Evolutionary conservation across 495 filamentous ascomycete genomes (phyloP).

Genomic region (Annulohypoxylon moriforme): DNA sequence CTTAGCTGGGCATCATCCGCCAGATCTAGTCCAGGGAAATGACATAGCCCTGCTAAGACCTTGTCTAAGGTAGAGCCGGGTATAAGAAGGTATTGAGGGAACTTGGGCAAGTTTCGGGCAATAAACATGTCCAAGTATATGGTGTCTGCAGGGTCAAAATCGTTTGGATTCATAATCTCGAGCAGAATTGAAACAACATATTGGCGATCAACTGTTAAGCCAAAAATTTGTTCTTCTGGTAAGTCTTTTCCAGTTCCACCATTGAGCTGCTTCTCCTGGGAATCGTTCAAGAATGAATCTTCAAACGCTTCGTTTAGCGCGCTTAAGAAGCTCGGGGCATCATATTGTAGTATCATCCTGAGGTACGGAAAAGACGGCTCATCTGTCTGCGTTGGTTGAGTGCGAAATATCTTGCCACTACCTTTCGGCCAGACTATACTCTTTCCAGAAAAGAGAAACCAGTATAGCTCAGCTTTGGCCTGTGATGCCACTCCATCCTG

Average conservation of each 20-base stretch:
- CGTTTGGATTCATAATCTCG: slow-evolving; percentile 81
- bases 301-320: slow-evolving; percentile 98
- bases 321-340: slow-evolving; percentile 91
- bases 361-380: slow-evolving; percentile 86
- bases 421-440: slow-evolving; percentile 72
- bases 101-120: slow-evolving; percentile 94
- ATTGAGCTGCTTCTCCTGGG: slow-evolving; percentile 65
- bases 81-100: slow-evolving; percentile 92
- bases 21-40: slow-evolving; percentile 81
- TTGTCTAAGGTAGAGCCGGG: slow-evolving; percentile 85
- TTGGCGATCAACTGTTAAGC: slow-evolving; percentile 85
- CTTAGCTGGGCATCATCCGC: slow-evolving; percentile 96
- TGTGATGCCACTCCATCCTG: slow-evolving; percentile 72
- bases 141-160: slow-evolving; percentile 81
- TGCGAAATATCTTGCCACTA: slow-evolving; percentile 64
- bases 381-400: slow-evolving; percentile 55
- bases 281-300: slow-evolving; percentile 89
- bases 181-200: slow-evolving; percentile 89
- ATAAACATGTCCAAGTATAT: slow-evolving; percentile 99
- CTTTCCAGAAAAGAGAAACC: slow-evolving; percentile 90
- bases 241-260: slow-evolving; percentile 61
- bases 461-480: slow-evolving; percentile 88
- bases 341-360: slow-evolving; percentile 83
- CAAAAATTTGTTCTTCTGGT: slow-evolving; percentile 72
- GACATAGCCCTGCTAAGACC: slow-evolving; percentile 83